Conservation (phyloP, 176 grass and related monocot species). For the Zoysia pacifica region DNA sequence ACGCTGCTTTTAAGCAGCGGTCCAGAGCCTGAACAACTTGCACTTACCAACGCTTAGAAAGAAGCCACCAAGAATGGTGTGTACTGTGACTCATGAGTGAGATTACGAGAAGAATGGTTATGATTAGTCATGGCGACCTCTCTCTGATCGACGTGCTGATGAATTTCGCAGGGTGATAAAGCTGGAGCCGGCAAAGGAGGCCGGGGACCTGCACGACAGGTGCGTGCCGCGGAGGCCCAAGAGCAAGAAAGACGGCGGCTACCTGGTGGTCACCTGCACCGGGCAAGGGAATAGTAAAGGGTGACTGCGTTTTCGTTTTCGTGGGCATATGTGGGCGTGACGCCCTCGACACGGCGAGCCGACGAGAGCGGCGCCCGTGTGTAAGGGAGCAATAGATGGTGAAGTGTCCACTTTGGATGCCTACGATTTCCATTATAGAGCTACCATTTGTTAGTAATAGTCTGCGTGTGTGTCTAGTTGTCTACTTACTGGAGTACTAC, state of each 20-base stretch:
- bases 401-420: too few relatives aligned
- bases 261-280: conserved; percentile 47
- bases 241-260: conserved; percentile 53
- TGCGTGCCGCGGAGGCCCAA: conserved; percentile 73
- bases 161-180: conserved; percentile 43
- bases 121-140: neutral
- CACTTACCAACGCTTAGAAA: conserved; percentile 13
- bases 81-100: neutral
- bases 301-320: neutral
- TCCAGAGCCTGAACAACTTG: conserved; percentile 16
- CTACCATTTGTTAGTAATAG: conserved; percentile 13
- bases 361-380: neutral
- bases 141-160: neutral
- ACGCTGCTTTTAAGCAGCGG: conserved; percentile 12
- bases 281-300: conserved; percentile 46
- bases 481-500: neutral
- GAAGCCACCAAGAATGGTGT: neutral
- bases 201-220: conserved; percentile 53
- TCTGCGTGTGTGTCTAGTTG: neutral
- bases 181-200: conserved; percentile 54
- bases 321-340: neutral
- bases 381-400: neutral
- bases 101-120: neutral
- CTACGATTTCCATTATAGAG: neutral
- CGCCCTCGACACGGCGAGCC: neutral